Evolutionary conservation across 331 rosid genomes (phyloP).

Genomic region (Quercus lobata): DNA sequence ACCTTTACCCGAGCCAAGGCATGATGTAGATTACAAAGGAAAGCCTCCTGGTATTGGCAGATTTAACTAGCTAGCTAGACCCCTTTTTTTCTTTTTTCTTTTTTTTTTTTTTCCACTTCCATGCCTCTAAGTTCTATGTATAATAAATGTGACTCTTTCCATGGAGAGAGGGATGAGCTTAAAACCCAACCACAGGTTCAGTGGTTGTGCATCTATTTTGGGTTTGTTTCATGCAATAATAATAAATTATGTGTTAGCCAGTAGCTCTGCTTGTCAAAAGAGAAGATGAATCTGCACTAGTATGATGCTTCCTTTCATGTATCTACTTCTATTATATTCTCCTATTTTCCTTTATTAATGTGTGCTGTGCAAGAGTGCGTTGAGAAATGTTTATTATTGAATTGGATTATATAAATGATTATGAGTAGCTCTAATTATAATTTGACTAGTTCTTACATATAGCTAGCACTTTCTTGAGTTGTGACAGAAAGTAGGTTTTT

Average conservation of each 20-base stretch:
- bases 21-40: conserved; percentile 4
- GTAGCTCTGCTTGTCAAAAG: too few relatives aligned
- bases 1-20: conserved; percentile 16
- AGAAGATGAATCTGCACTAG: background rate
- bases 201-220: background rate
- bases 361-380: too few relatives aligned
- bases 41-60: conserved; percentile 9
- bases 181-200: background rate
- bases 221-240: background rate
- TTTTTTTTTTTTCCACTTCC: background rate
- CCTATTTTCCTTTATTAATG: background rate
- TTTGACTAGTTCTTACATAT: too few relatives aligned
- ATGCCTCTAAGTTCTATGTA: background rate
- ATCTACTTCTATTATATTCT: background rate
- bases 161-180: background rate
- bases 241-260: too few relatives aligned
- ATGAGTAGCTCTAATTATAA: too few relatives aligned
- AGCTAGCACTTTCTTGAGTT: too few relatives aligned
- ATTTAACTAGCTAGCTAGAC: background rate
- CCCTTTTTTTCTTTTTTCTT: background rate
- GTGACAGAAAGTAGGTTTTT: too few relatives aligned
- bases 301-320: background rate
- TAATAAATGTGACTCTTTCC: background rate
- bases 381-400: too few relatives aligned
- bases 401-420: too few relatives aligned